Evolutionary conservation across 352 stramenopile species (phyloP).

Genomic region (Phytophthora sp.): DNA sequence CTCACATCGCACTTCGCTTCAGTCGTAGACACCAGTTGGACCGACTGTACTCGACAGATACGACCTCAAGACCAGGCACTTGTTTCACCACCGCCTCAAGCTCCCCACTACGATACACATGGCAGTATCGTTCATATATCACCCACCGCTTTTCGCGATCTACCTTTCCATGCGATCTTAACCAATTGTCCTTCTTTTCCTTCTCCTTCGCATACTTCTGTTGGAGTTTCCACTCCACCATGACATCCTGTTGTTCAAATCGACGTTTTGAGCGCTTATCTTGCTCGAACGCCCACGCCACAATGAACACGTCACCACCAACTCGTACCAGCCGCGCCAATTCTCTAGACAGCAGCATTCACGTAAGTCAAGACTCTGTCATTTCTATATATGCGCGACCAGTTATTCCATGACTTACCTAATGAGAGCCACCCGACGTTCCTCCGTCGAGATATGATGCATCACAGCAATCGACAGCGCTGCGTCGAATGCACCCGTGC

Average conservation of each 20-base stretch:
- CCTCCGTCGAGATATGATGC: slow-evolving; percentile 83
- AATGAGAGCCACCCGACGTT: slow-evolving; percentile 71
- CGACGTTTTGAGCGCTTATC: slow-evolving; percentile 75
- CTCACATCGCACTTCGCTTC: slow-evolving; percentile 30
- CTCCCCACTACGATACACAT: slow-evolving; percentile 79
- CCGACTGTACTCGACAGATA: slow-evolving; percentile 72
- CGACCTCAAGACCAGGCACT: slow-evolving; percentile 58
- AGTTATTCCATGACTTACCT: slow-evolving; percentile 36
- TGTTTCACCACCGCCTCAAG: slow-evolving; percentile 68
- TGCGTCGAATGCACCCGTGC: slow-evolving; percentile 67
- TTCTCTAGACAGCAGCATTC: slow-evolving; percentile 44
- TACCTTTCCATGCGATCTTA: slow-evolving; percentile 45
- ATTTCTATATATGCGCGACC: too few species aligned
- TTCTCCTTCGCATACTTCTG: slow-evolving; percentile 65
- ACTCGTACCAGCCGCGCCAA: slow-evolving; percentile 68
- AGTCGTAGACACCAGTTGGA: slow-evolving; percentile 84
- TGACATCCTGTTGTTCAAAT: slow-evolving; percentile 82
- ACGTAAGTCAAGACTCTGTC: not conserved
- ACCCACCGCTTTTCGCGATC: slow-evolving; percentile 67
- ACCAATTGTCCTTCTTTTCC: slow-evolving; percentile 1
- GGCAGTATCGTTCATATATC: slow-evolving; percentile 85
- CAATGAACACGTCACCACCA: slow-evolving; percentile 62
- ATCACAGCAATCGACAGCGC: slow-evolving; percentile 85
- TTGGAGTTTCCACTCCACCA: slow-evolving; percentile 89
- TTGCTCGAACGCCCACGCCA: slow-evolving; percentile 87